Evolutionary conservation across 805 yeast species (phyloP), one percentile per base, ranked within the genome.

Genomic region (Tetrapisispora nanseiensis): DNA sequence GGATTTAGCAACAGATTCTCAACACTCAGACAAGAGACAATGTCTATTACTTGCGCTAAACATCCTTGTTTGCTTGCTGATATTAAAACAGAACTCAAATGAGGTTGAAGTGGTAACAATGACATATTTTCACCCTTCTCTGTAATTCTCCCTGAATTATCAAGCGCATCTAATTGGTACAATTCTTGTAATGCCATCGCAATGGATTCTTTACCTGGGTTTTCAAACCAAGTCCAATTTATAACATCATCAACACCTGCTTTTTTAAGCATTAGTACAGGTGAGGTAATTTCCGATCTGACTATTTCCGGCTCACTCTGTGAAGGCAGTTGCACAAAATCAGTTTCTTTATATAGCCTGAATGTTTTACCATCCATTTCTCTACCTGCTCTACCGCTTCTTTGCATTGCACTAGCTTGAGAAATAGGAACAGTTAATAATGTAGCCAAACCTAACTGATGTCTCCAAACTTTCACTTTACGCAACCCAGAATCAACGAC

Each of bases 381-480:
- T 76, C 99, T 86, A 47, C 99, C 99, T n/a, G 99, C 97, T 71
- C 99, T 84, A 61, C 99, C 99, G 36, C 89, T 79, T 63, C 99
- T 71, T 67, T 92, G 99, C 28, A 84, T 76, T 0, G 97, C 98
- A 31, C 95, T 83, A 0, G 97, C 95, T 55, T 83, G 86, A 0
- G 97, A 87, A 19, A 92, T 80, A 1, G 98, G 92, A 0, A 92
- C 86, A 0, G 96, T 89, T 40, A 92, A 66, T 55, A 92, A 73
- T 0, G 97, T 84, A n/a, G 95, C 90, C 27, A 92, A 71, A 0
- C 97, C 97, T 31, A 92, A 66, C 51, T 82, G 87, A 55, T 90
- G 95, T 53, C 92, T 77, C 95, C 97, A 90, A 1, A 90, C 94
- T 51, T 90, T 86, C 8, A 90, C 94, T 57, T 92, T 92, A 44